Base-by-base conservation (phyloP, 2,329 filamentous ascomycete species). In the Zymoseptoria tritici region DNA sequence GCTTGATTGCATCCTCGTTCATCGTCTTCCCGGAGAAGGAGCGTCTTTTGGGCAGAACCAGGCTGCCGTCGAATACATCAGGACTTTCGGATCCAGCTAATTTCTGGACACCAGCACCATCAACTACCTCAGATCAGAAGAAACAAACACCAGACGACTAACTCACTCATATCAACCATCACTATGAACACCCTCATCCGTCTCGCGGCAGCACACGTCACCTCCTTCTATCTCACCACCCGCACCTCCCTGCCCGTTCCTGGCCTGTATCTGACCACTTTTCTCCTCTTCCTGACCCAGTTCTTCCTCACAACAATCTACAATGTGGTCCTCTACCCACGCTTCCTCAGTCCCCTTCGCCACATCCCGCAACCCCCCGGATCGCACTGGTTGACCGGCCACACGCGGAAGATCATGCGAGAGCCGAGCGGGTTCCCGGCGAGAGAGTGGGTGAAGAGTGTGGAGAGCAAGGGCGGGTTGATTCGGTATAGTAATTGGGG, bases 311-410 rank as follows among this genome's bases (percentile, higher is more conserved):
- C 77, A 62, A 66, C 66, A 3, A 63, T 73, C 24, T 84, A 76
- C 72, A 69, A 58, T 4, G 67, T 82, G 0, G 55, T 85, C 9
- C 66, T 88, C 51, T 87, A 84, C 66, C 85, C 85, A 3, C 73
- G 77, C 36, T 82, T 78, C 61, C 75, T 87, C 61, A 85, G 80
- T 49, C 83, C 84, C 2, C 66, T 88, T 53, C 79, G 82, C 61
- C 74, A 84, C 66, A 69, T 88, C 31, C 84, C 84, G 3, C 73
- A 76, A 11, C 81, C 83, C 5, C 68, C 75, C 51, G 81, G 82
- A 67, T 67, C 78, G 55, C 49, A 64, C 51, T 71, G 74, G 50
- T 64, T 79, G 22, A 66, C 74, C 16, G 79, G 79, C 2, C 75
- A 80, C 24, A 79, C 75, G 26, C 64, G 50, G n/a, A 67, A 67